Base-by-base conservation (phyloP, 179 eudicot genomes). In the Pouteria campechiana region DNA sequence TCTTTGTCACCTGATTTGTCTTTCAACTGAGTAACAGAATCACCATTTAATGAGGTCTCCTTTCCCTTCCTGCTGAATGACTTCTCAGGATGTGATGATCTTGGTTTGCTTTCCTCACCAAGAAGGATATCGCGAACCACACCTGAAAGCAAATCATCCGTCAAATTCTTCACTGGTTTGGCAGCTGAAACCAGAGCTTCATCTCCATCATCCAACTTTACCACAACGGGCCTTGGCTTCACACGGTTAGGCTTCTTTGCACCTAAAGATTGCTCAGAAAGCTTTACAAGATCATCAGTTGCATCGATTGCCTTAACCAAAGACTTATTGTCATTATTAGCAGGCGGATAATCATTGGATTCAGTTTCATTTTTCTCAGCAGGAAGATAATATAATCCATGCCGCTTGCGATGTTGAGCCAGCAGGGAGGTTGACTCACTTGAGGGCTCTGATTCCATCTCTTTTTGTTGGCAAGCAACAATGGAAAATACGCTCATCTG, bases 141-240 rank as follows among this genome's bases (percentile, higher is more conserved):
- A 44, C 75, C 86, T 32, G 97, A 78, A 29, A 89, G 61, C 48
- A 69, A 48, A 54, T 74, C 85, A n/a, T 67, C 75, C 40, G n/a
- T n/a, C n/a, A n/a, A n/a, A n/a, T 58, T 66, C 10, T 39, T 14
- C 49, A 57, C 60, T 1, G 64, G 25, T 45, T 67, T 76, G 46
- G 65, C 64, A 5, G 41, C 19, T 6, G 55, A 49, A 31, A 64
- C 46, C 39, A 51, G 56, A 24, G 37, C 46, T 30, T 50, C 67
- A 37, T 78, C 83, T 32, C 70, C 65, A 20, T 83, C 97, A 38
- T 83, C 95, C 55, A 85, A 58, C 52, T 56, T 89, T 21, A 89
- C 84, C 16, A 89, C 97, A 50, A 76, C 73, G 25, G 97, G 93
- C 63, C 95, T 68, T 25, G 93, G 67, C 59, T 72, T 89, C 17